Conservation (phyloP, 768 basidiomycete genomes). For the Ramaria sp. region DNA sequence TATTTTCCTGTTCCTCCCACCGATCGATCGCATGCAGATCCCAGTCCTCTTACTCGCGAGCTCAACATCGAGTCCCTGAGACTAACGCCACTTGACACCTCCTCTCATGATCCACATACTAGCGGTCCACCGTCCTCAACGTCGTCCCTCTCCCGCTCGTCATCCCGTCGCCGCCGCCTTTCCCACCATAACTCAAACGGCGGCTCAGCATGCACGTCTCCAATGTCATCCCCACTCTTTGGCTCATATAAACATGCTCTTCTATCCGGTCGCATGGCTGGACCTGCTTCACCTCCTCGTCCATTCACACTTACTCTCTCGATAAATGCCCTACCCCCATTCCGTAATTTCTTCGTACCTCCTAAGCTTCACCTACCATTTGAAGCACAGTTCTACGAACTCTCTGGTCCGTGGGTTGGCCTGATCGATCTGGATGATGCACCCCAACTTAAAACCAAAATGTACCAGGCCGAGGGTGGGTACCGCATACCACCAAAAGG, state of each 20-base stretch:
- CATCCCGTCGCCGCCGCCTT: constrained; percentile 1
- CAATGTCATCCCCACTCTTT: constrained; percentile 12
- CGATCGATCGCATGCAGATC: neutral
- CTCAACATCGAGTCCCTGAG: constrained; percentile 8
- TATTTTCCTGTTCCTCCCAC: neutral
- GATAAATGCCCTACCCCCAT: constrained; percentile 15
- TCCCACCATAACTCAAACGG: neutral
- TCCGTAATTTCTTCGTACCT: constrained; percentile 14
- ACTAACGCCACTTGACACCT: constrained; percentile 1
- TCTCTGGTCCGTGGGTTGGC: constrained; percentile 21
- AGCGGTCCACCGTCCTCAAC: constrained; percentile 1
- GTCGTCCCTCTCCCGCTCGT: constrained; percentile 5
- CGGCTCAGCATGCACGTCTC: constrained; percentile 3
- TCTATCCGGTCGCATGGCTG: constrained; percentile 18
- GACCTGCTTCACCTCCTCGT: constrained; percentile 11
- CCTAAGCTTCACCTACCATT: constrained; percentile 14
- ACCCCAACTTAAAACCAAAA: constrained; percentile 9
- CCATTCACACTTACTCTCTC: constrained; percentile 7
- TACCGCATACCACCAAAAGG: constrained; percentile 18
- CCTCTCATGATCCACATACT: neutral
- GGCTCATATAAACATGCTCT: constrained; percentile 21
- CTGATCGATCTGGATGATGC: constrained; percentile 19
- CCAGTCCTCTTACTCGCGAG: constrained; percentile 7
- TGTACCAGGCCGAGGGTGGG: constrained; percentile 17
- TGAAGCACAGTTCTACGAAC: constrained; percentile 14